Evolutionary conservation across 2,329 filamentous ascomycete species (phyloP).

Genomic region (Lomentospora prolificans): DNA sequence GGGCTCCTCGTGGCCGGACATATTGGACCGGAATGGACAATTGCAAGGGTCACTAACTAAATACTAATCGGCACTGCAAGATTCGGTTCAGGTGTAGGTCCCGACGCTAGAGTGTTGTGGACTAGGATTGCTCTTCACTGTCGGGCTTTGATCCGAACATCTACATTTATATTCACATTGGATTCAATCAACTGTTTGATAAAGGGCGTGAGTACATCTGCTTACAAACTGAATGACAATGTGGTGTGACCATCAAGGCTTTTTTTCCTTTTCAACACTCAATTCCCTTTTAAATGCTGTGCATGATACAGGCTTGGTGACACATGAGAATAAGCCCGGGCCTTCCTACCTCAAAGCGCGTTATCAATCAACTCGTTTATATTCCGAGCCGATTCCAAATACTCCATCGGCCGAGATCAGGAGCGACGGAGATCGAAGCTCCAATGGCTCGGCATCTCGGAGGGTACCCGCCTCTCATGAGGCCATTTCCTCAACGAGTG

Average conservation of each 20-base stretch:
- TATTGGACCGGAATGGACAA: not conserved
- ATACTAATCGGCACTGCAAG: not conserved
- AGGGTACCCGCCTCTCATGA: not conserved
- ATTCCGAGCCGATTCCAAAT: constrained; percentile 1
- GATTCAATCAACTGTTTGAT: no score
- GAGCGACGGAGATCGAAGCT: not conserved
- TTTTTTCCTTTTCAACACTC: no score
- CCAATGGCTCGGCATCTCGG: not conserved
- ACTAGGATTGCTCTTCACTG: no score
- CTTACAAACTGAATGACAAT: no score
- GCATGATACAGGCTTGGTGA: no score
- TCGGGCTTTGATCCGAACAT: not conserved
- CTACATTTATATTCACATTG: not conserved
- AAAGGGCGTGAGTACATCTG: no score
- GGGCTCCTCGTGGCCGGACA: not conserved
- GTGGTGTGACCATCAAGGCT: no score
- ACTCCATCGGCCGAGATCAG: not conserved
- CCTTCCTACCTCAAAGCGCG: no score
- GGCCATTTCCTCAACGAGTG: not conserved
- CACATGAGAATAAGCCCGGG: no score
- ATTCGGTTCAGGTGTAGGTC: not conserved
- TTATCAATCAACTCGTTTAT: no score
- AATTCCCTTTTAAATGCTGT: no score
- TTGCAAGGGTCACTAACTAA: not conserved
- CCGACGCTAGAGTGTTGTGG: no score